Conservation (phyloP, 73 alveolate species). For the Breviolum minutum region DNA sequence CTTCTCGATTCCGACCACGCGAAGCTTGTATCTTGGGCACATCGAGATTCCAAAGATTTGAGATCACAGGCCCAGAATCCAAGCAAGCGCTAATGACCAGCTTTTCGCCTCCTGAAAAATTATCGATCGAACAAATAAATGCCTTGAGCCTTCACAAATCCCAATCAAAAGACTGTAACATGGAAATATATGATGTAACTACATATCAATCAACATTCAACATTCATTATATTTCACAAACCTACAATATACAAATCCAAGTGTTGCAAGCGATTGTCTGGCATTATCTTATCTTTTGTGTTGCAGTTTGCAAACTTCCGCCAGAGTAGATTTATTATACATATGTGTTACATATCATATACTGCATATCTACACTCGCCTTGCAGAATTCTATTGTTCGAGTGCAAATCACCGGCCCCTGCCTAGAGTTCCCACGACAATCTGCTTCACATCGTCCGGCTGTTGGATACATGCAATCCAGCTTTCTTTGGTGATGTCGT, state of each 20-base stretch:
- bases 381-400: no score
- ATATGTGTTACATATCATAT: no score
- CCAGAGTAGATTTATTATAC: no score
- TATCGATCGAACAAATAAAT: background rate
- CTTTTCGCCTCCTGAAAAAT: background rate
- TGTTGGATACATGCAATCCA: background rate
- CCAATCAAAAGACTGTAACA: background rate
- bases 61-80: background rate
- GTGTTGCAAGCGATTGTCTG: no score
- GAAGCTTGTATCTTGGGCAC: background rate
- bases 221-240: no score
- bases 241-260: no score
- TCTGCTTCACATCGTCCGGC: slow-evolving; percentile 1
- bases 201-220: no score
- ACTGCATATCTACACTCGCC: no score
- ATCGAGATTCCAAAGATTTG: background rate
- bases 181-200: no score
- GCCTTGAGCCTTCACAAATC: background rate
- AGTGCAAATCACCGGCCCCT: no score
- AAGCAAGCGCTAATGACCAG: background rate
- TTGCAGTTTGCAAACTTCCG: no score
- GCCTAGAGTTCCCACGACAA: background rate
- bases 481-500: background rate
- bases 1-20: background rate
- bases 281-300: no score